Evolutionary conservation across 345 rosid species (phyloP), one percentile per base, ranked within the genome.

Genomic region (Schrenkiella parvula): DNA sequence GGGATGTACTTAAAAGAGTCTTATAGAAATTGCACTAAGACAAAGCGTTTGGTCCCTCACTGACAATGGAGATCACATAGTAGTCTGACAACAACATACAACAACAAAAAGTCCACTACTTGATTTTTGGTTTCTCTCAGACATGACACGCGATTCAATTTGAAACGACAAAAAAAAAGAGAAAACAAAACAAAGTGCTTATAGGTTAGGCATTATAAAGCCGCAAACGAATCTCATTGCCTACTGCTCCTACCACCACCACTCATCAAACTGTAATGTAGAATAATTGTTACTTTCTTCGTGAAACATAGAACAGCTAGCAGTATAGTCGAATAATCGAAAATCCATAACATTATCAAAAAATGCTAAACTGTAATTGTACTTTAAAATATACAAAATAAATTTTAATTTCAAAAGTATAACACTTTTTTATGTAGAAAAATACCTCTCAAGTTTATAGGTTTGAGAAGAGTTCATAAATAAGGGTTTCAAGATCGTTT

Each of bases 41-140:
- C 48, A 74, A 59, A 31, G 60, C 22, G 6, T 67, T 67, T 74
- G 69, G 69, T 59, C 78, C 73, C 78, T 60, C 73, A 50, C 73
- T 51, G 68, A 74, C 78, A 67, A 67, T 74, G 69, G 69, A 74
- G 68, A 67, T 74, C 68, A 60, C 68, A 67, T 31, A 67, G n/a
- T n/a, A 15, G 56, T 34, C 69, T 67, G 73, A 75, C 73, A 75
- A 68, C 73, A 66, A 73, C 66, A 66, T 18, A 47, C 26, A 44
- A 46, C 66, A 47, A 47, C 35, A 66, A 58, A 74, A 66, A 47
- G 73, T 58, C 78, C 62, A 74, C 78, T 67, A 59, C 10, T 31
- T 15, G 12, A 8, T 38, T 37, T 56, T 59, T 50, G 44, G 73
- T 66, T 67, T 74, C 62, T 39, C 73, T 66, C 48, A 74, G 68